Conservation (phyloP, 2,329 filamentous ascomycete genomes). For the Xylariaceae sp. region DNA sequence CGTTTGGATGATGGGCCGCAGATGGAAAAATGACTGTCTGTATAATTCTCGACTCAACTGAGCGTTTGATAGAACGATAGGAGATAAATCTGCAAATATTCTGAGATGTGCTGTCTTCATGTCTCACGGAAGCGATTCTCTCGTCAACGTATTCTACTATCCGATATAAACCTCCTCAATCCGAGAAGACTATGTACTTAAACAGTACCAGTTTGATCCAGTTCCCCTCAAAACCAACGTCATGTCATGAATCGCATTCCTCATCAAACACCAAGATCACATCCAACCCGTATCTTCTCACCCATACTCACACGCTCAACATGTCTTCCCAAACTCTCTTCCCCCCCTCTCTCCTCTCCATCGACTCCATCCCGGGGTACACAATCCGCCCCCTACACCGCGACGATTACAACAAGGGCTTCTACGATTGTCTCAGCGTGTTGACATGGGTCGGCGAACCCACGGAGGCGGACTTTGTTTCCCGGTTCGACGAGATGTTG, state of each 20-base stretch:
- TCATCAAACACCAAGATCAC: no score
- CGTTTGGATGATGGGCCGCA: constrained; percentile 39
- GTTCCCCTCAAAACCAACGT: no score
- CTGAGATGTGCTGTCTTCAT: no score
- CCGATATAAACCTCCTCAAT: neutral
- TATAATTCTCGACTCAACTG: no score
- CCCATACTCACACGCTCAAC: neutral
- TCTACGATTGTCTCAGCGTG: constrained; percentile 69
- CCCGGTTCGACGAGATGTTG: constrained; percentile 58
- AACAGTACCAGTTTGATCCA: neutral
- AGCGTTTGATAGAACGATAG: no score
- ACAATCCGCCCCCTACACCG: constrained; percentile 64
- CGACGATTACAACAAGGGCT: constrained; percentile 63
- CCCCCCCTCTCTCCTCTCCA: constrained; percentile 59
- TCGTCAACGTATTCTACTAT: neutral
- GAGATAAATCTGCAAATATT: no score
- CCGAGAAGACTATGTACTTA: constrained; percentile 6
- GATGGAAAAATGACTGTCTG: no score
- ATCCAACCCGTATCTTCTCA: no score
- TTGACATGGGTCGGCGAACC: constrained; percentile 74
- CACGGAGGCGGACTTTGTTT: constrained; percentile 40
- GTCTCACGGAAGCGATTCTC: no score
- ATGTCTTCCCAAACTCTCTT: constrained; percentile 46
- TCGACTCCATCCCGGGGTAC: constrained; percentile 58
- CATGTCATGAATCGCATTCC: no score